Percentiles rank a stretch among this genome's conserved stretches.
Evolutionary conservation across 2,329 filamentous ascomycete genomes (phyloP).

Genomic region (Neocatenulostroma microsporum): DNA sequence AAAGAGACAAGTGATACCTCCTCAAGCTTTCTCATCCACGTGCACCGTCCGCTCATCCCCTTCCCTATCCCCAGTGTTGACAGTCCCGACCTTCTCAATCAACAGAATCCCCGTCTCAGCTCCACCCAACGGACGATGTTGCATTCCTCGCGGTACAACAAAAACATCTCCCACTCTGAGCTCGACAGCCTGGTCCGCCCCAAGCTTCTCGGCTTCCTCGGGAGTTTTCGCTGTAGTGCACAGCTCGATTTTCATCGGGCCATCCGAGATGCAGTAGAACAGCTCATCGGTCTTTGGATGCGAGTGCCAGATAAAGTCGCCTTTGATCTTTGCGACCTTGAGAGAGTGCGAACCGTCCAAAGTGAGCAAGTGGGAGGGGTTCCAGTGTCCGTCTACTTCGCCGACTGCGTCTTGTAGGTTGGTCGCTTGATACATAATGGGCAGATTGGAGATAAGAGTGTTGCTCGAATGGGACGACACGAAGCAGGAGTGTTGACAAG

Average conservation of each 20-base stretch:
- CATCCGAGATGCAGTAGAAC: constrained; percentile 34
- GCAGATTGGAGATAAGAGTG: too few relatives aligned
- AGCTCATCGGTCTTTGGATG: constrained; percentile 38
- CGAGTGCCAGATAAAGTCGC: constrained; percentile 36
- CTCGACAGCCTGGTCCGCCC: constrained; percentile 18
- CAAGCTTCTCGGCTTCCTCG: constrained; percentile 27
- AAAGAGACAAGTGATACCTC: too few relatives aligned
- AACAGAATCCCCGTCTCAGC: constrained; percentile 33
- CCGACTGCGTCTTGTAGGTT: constrained; percentile 21
- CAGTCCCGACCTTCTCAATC: constrained; percentile 29
- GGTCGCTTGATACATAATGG: constrained; percentile 2
- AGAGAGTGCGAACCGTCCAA: constrained; percentile 33
- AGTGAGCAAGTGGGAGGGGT: constrained; percentile 11
- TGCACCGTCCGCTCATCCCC: constrained; percentile 9
- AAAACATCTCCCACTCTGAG: constrained; percentile 31
- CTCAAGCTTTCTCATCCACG: neutral
- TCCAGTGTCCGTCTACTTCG: constrained; percentile 15
- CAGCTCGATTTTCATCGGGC: constrained; percentile 19
- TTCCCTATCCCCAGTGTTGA: constrained; percentile 17
- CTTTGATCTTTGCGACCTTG: constrained; percentile 36
- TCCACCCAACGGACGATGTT: constrained; percentile 31
- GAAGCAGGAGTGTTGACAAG: too few relatives aligned
- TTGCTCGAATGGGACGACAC: too few relatives aligned
- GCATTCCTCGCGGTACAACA: constrained; percentile 32
- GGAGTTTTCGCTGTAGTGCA: constrained; percentile 11